Evolutionary conservation across 2,329 filamentous ascomycete genomes (phyloP).

Genomic region (Xylaria digitata): DNA sequence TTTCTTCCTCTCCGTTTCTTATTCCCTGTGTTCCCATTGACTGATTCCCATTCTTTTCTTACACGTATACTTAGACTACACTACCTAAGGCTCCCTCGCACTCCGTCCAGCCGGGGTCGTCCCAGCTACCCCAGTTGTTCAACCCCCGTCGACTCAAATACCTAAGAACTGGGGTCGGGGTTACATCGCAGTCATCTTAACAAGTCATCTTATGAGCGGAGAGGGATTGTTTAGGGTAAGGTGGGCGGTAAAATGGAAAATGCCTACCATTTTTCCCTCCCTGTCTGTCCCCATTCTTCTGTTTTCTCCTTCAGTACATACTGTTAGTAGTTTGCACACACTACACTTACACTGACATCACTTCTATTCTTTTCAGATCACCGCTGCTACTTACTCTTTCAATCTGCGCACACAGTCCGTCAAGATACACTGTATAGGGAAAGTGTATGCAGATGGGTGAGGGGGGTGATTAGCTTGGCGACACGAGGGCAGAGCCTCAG

Average conservation of each 20-base stretch:
- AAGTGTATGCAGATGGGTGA: neutral
- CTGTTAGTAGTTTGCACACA: too few relatives aligned
- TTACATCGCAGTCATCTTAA: slow-evolving; percentile 37
- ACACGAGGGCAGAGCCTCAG: slow-evolving; percentile 26
- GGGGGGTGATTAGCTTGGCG: neutral
- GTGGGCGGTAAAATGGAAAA: slow-evolving; percentile 15
- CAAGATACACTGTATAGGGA: neutral
- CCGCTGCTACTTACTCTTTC: too few relatives aligned
- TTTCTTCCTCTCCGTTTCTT: too few relatives aligned
- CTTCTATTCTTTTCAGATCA: too few relatives aligned
- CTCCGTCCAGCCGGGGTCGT: slow-evolving; percentile 17
- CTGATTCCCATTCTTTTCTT: too few relatives aligned
- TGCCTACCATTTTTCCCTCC: too few relatives aligned
- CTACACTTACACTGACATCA: too few relatives aligned
- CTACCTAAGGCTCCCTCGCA: slow-evolving; percentile 1
- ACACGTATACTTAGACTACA: too few relatives aligned
- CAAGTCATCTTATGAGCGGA: slow-evolving; percentile 29
- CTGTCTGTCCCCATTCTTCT: too few relatives aligned
- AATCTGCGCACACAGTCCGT: too few relatives aligned
- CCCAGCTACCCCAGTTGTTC: slow-evolving; percentile 22
- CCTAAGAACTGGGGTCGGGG: slow-evolving; percentile 27
- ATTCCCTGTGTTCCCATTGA: too few relatives aligned
- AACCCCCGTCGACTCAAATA: slow-evolving; percentile 36
- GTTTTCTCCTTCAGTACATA: too few relatives aligned
- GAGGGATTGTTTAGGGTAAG: slow-evolving; percentile 17